A percentile compares a stretch with the other conserved stretches of the same genome.
Evolutionary conservation across 2,329 filamentous ascomycete genomes (phyloP).

Genomic region (Cladophialophora chaetospira): DNA sequence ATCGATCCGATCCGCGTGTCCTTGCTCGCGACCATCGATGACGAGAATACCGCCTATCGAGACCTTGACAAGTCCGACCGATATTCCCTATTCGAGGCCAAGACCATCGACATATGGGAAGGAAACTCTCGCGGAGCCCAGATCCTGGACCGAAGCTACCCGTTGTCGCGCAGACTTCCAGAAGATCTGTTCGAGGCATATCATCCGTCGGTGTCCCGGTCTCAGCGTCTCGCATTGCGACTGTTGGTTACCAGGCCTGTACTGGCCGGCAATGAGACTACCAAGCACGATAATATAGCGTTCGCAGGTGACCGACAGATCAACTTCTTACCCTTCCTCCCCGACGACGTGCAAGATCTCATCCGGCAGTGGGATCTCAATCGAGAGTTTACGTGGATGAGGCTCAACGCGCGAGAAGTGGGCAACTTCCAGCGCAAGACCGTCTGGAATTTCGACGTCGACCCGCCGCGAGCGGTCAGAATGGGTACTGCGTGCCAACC

Average conservation of each 20-base stretch:
- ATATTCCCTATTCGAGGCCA: slow-evolving; percentile 15
- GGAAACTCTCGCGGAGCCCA: neutral
- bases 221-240: slow-evolving; percentile 9
- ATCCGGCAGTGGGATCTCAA: slow-evolving; percentile 19
- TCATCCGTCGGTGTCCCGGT: slow-evolving; percentile 7
- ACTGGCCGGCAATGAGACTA: slow-evolving; percentile 5
- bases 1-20: slow-evolving; percentile 15
- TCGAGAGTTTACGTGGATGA: slow-evolving; percentile 18
- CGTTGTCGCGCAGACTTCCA: slow-evolving; percentile 11
- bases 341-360: slow-evolving; percentile 11
- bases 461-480: slow-evolving; percentile 9
- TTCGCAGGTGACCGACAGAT: slow-evolving; percentile 13
- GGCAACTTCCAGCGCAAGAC: slow-evolving; percentile 21
- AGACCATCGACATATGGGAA: slow-evolving; percentile 22
- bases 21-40: slow-evolving; percentile 16
- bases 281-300: slow-evolving; percentile 7
- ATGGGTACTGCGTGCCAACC: slow-evolving; percentile 11
- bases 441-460: slow-evolving; percentile 8
- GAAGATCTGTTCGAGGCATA: slow-evolving; percentile 16
- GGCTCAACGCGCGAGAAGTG: slow-evolving; percentile 16
- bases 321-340: slow-evolving; percentile 17
- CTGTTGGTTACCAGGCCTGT: slow-evolving; percentile 15
- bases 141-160: slow-evolving; percentile 8
- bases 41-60: slow-evolving; percentile 16
- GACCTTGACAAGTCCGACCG: slow-evolving; percentile 16